These are phyloP conservation scores for Fusarium solani-melongenae DNA, from an alignment of 2,329 filamentous ascomycete species.

Conservation along the genomic window DNA sequence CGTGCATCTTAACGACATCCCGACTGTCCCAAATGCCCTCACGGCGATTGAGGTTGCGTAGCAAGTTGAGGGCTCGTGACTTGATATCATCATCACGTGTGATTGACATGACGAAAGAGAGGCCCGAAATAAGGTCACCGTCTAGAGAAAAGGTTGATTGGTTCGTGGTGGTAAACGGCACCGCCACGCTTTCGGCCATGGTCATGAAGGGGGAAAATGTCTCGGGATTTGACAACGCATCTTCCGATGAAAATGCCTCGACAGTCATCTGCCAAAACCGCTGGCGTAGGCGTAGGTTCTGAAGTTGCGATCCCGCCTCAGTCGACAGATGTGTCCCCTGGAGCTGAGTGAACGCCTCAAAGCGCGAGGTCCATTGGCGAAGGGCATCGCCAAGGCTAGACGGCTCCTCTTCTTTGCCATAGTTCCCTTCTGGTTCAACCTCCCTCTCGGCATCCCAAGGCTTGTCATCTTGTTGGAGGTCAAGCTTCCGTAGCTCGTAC, in stretches of 20 bases:
- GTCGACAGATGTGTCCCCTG: background rate
- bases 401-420: background rate
- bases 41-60: background rate
- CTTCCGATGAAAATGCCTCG: background rate
- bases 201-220: background rate
- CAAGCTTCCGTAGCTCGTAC: background rate
- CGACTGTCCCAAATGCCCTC: background rate
- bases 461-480: background rate
- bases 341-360: background rate
- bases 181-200: background rate
- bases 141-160: background rate
- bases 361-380: background rate
- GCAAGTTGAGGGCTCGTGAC: background rate
- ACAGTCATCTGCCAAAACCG: background rate
- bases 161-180: background rate
- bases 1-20: background rate
- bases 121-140: background rate
- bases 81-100: background rate
- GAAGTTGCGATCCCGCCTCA: background rate
- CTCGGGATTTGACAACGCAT: background rate
- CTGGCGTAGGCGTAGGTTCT: background rate
- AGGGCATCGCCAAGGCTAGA: background rate
- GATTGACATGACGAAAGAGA: background rate
- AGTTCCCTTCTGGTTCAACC: background rate
- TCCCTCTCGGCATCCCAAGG: background rate